phyloP scores from a whole-genome alignment of 805 yeast species.

The Starmerella davenportii region DNA sequence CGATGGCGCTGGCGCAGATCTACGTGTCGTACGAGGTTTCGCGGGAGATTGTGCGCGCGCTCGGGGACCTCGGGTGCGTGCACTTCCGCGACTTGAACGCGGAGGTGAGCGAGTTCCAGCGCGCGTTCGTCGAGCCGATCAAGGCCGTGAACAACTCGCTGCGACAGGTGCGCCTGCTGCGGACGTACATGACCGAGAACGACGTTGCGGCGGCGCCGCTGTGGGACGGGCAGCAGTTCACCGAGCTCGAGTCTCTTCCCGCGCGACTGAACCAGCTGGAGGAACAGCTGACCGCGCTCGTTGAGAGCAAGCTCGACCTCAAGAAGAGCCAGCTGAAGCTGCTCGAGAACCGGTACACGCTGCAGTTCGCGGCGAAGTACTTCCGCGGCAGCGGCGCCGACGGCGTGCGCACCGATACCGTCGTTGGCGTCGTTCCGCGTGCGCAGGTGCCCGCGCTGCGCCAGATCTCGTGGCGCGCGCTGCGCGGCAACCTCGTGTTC shows the following conservation, averaged over 20 bases:
- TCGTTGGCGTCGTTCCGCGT: slow-evolving; percentile 64
- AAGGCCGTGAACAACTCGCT: slow-evolving; percentile 71
- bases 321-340: slow-evolving; percentile 44
- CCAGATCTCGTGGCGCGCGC: slow-evolving; percentile 75
- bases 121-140: slow-evolving; percentile 77
- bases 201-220: slow-evolving; percentile 21
- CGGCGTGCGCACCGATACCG: slow-evolving; percentile 21
- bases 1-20: slow-evolving; percentile 83
- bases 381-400: slow-evolving; percentile 24
- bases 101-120: slow-evolving; percentile 66
- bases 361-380: slow-evolving; percentile 29
- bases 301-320: slow-evolving; percentile 48
- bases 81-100: slow-evolving; percentile 82
- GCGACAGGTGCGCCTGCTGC: slow-evolving; percentile 47
- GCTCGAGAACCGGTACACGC: slow-evolving; percentile 52
- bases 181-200: slow-evolving; percentile 20
- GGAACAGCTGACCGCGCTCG: slow-evolving; percentile 52
- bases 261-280: slow-evolving; percentile 51
- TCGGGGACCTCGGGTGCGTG: slow-evolving; percentile 72
- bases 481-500: slow-evolving; percentile 79
- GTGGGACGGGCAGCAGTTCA: slow-evolving; percentile 27
- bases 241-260: slow-evolving; percentile 52
- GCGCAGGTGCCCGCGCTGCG: slow-evolving; percentile 52
- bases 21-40: slow-evolving; percentile 82
- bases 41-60: slow-evolving; percentile 63